These are phyloP conservation scores for Phyllosticta citriasiana DNA, from an alignment of 2,329 filamentous ascomycete species.

Conservation along the genomic window DNA sequence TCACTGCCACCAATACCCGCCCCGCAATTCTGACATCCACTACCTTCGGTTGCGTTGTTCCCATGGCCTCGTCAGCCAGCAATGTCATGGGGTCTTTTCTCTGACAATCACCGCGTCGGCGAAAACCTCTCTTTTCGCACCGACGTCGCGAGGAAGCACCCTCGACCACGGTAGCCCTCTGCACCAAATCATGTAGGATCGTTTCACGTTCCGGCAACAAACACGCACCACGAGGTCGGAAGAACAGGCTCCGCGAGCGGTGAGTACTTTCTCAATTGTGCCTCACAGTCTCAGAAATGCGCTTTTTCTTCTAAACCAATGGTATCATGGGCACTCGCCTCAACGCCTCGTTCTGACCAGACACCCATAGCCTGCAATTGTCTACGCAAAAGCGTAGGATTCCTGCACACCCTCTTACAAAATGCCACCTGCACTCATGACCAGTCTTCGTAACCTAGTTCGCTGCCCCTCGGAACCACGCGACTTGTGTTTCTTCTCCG, in stretches of 20 bases:
- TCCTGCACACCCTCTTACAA: not conserved
- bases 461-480: constrained; percentile 7
- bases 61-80: not conserved
- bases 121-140: not conserved
- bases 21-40: not conserved
- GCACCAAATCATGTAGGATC: not conserved
- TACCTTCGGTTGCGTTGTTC: not conserved
- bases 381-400: not conserved
- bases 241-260: not conserved
- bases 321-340: not conserved
- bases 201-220: not conserved
- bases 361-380: not conserved
- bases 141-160: not conserved
- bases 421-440: constrained; percentile 15
- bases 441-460: constrained; percentile 15
- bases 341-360: not conserved
- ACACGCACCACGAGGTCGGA: not conserved
- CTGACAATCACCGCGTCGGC: not conserved
- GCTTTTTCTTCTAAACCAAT: not conserved
- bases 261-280: not conserved
- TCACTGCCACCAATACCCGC: not conserved
- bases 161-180: not conserved
- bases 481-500: not conserved
- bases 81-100: not conserved
- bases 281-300: not conserved